Evolutionary conservation across 2,329 filamentous ascomycete species (phyloP).

Genomic region (Chalaropsis thielavioides): DNA sequence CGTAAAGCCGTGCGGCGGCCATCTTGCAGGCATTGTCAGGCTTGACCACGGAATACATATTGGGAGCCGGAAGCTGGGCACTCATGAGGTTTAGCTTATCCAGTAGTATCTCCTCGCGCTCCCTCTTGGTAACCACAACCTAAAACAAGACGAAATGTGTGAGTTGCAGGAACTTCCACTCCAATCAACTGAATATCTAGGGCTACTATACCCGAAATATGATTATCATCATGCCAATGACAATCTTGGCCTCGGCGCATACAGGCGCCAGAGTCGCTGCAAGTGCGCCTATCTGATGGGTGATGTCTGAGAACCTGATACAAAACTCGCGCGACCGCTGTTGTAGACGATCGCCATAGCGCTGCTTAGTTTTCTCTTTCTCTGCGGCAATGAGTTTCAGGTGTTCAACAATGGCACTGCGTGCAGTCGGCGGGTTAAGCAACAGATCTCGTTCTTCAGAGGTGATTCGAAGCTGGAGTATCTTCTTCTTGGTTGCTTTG

Average conservation of each 20-base stretch:
- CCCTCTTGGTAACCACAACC: constrained; percentile 11
- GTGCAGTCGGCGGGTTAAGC: not conserved
- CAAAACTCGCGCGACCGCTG: constrained; percentile 5
- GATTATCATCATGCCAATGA: constrained; percentile 14
- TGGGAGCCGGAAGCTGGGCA: constrained; percentile 1
- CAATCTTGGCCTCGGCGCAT: constrained; percentile 8
- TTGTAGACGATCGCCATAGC: not conserved
- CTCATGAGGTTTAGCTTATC: constrained; percentile 4
- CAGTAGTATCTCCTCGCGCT: constrained; percentile 11
- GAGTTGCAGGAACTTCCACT: not conserved
- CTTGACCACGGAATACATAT: constrained; percentile 5
- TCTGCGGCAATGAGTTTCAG: constrained; percentile 6
- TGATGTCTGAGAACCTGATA: not conserved
- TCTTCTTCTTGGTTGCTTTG: constrained; percentile 13
- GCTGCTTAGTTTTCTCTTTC: not conserved
- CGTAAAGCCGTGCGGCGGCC: constrained; percentile 8
- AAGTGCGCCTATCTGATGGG: constrained; percentile 4
- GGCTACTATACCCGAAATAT: constrained; percentile 8
- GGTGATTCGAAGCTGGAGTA: constrained; percentile 5
- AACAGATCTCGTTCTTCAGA: constrained; percentile 9
- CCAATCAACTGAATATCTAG: not conserved
- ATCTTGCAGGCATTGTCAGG: constrained; percentile 13
- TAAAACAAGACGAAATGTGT: not conserved
- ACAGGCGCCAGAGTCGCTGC: not conserved
- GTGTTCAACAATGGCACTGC: not conserved